phyloP scores from a whole-genome alignment of 2,329 filamentous ascomycete genomes.

The Nemania sp. region DNA sequence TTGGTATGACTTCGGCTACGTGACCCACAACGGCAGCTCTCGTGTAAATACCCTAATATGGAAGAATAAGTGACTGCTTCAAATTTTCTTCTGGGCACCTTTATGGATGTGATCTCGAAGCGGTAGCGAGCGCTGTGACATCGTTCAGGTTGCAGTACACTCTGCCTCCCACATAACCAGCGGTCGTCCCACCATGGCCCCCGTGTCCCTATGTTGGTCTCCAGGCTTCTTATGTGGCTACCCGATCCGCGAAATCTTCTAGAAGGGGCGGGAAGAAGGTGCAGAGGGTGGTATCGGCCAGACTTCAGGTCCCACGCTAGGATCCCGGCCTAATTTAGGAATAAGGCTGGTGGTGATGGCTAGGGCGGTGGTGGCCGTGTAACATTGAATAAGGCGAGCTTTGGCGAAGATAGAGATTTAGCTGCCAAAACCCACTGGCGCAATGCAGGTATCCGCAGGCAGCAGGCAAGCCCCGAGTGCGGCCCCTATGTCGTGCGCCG shows the following conservation, averaged over 20 bases:
- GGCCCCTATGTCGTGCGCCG: slow-evolving; percentile 36
- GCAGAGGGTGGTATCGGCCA: slow-evolving; percentile 32
- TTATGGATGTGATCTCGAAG: slow-evolving; percentile 8
- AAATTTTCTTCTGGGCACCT: neutral
- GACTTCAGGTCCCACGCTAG: slow-evolving; percentile 31
- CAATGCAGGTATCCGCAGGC: slow-evolving; percentile 39
- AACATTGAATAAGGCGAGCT: slow-evolving; percentile 39
- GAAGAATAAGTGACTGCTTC: neutral
- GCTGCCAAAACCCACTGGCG: slow-evolving; percentile 30
- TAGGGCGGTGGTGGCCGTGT: slow-evolving; percentile 30
- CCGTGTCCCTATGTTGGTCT: slow-evolving; percentile 15
- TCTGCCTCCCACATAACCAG: slow-evolving; percentile 1
- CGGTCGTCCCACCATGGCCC: slow-evolving; percentile 7
- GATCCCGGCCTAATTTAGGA: slow-evolving; percentile 34
- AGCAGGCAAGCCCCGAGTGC: slow-evolving; percentile 36
- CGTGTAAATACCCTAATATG: neutral
- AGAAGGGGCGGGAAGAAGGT: slow-evolving; percentile 34
- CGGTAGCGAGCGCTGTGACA: slow-evolving; percentile 8
- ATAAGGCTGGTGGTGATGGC: slow-evolving; percentile 34
- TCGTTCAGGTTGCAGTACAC: slow-evolving; percentile 5
- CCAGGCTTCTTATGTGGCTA: slow-evolving; percentile 26
- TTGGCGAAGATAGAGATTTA: slow-evolving; percentile 37
- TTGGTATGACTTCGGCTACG: neutral
- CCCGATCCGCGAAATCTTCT: slow-evolving; percentile 36
- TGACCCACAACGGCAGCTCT: neutral